phyloP scores from a whole-genome alignment of 345 rosid species.

The Gossypium herbaceum region DNA sequence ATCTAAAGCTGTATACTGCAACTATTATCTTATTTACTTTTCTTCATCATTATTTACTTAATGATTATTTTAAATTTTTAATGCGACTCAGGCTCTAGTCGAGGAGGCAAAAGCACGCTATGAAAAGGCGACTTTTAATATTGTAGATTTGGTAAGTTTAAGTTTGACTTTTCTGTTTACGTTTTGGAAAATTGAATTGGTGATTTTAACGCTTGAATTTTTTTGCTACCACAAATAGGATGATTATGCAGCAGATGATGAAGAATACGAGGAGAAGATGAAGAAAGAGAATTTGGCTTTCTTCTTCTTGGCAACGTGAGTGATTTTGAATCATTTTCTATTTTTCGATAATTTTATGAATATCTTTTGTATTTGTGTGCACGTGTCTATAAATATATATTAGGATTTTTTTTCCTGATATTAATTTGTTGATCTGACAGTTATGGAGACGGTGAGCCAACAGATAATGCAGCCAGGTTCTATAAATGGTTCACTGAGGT shows the following conservation, averaged over 20 bases:
- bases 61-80: neutral
- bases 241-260: conserved; percentile 93
- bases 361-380: neutral
- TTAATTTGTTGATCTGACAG: conserved; percentile 33
- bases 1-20: too few species aligned
- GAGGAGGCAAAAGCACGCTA: conserved; percentile 91
- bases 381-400: too few species aligned
- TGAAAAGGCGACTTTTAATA: conserved; percentile 68
- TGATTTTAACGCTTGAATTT: conserved; percentile 6
- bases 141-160: conserved; percentile 72
- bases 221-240: conserved; percentile 41
- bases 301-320: conserved; percentile 97
- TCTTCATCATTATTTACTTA: neutral
- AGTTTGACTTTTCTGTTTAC: neutral
- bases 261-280: conserved; percentile 84
- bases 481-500: conserved; percentile 98
- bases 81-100: conserved; percentile 41
- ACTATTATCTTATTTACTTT: neutral
- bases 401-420: neutral
- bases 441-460: conserved; percentile 99
- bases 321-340: neutral
- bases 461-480: conserved; percentile 98
- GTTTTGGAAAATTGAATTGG: neutral
- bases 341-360: neutral
- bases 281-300: conserved; percentile 76